These are phyloP conservation scores for Amaranthus hypochondriacus DNA, from an alignment of 148 eudicot species.

Conservation along the genomic window DNA sequence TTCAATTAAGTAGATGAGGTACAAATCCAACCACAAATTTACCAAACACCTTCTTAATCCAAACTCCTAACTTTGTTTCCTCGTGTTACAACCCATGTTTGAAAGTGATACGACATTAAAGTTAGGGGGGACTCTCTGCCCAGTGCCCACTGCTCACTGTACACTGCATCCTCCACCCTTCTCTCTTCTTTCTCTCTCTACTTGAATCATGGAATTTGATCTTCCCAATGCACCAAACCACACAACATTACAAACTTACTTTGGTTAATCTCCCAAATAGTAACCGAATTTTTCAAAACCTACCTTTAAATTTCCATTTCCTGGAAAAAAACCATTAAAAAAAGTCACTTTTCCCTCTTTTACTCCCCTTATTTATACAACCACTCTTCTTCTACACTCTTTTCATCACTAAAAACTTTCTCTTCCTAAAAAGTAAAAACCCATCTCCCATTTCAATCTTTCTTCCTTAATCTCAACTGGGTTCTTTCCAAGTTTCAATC, in stretches of 20 bases:
- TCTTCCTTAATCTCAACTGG: conserved; percentile 5
- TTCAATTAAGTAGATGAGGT: too few relatives aligned
- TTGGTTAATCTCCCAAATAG: not conserved
- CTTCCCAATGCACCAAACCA: conserved; percentile 24
- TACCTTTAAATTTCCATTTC: conserved; percentile 9
- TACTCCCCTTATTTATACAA: not conserved
- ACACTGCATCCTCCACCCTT: not conserved
- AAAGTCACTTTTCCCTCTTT: conserved; percentile 9
- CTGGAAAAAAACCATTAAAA: not conserved
- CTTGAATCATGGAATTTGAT: conserved; percentile 31
- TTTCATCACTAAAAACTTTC: not conserved
- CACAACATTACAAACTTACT: conserved; percentile 4
- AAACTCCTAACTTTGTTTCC: not conserved
- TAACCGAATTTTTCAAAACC: conserved; percentile 13
- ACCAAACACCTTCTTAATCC: not conserved
- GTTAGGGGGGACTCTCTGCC: conserved; percentile 24
- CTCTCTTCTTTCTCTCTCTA: conserved; percentile 5
- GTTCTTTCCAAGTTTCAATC: conserved; percentile 5
- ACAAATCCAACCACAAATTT: not conserved
- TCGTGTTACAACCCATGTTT: conserved; percentile 17
- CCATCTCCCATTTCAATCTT: not conserved
- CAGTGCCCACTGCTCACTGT: conserved; percentile 23
- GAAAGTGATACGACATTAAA: conserved; percentile 29
- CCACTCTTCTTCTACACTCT: not conserved
- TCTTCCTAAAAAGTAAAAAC: not conserved